Percentiles rank a stretch among this genome's conserved stretches.
Conservation (phyloP, 2,329 filamentous ascomycete genomes). For the Didymella pomorum region DNA sequence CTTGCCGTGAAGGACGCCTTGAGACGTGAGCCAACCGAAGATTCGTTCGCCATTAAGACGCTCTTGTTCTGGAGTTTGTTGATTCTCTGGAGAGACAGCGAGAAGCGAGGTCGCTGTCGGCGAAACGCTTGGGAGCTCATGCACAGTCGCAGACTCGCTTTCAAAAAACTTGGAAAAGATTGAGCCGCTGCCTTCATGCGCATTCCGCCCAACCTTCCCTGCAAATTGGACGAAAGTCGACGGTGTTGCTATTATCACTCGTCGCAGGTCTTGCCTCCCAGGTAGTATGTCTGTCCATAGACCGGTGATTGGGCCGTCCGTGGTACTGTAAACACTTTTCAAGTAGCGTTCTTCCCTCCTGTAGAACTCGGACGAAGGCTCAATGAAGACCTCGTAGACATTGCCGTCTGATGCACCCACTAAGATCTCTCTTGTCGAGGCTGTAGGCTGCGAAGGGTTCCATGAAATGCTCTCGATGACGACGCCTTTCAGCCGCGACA, state of each 20-base stretch:
- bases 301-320: conserved; percentile 84
- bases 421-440: conserved; percentile 92
- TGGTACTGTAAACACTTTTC: conserved; percentile 80
- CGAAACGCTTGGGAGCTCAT: conserved; percentile 73
- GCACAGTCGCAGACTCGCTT: conserved; percentile 77
- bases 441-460: conserved; percentile 92
- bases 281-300: conserved; percentile 80
- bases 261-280: conserved; percentile 73
- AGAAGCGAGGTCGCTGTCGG: conserved; percentile 70
- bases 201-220: conserved; percentile 76
- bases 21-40: conserved; percentile 89
- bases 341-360: conserved; percentile 92
- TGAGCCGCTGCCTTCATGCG: conserved; percentile 79
- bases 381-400: conserved; percentile 93
- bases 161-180: conserved; percentile 92
- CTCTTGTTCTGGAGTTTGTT: conserved; percentile 60
- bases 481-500: conserved; percentile 85
- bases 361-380: conserved; percentile 94
- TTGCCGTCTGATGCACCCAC: conserved; percentile 92
- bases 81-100: conserved; percentile 76
- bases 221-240: conserved; percentile 80
- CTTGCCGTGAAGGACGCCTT: conserved; percentile 88
- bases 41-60: conserved; percentile 70
- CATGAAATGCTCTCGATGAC: conserved; percentile 89
- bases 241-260: conserved; percentile 82